phyloP scores from a whole-genome alignment of 2,329 filamentous ascomycete genomes.

The Aureobasidium subglaciale region DNA sequence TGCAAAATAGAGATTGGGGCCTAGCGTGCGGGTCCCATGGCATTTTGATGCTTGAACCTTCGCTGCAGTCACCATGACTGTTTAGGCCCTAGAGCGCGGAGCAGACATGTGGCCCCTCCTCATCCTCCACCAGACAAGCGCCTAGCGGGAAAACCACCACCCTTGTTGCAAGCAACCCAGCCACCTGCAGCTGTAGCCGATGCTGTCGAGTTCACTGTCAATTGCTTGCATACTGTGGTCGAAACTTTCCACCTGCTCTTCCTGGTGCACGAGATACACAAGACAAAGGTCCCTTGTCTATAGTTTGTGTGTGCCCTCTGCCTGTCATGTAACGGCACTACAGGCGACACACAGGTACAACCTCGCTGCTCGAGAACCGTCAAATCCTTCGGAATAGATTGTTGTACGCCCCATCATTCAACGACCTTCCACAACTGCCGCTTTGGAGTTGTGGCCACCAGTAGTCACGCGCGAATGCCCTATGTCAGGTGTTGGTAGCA shows the following conservation, averaged over 20 bases:
- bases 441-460: slow-evolving; percentile 9
- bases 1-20: slow-evolving; percentile 9
- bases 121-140: slow-evolving; percentile 6
- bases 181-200: slow-evolving; percentile 9
- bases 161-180: slow-evolving; percentile 4
- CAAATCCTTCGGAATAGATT: neutral
- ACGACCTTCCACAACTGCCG: slow-evolving; percentile 14
- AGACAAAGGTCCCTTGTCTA: slow-evolving; percentile 1
- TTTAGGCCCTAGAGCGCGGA: slow-evolving; percentile 6
- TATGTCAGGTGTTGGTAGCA: neutral
- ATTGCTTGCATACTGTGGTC: slow-evolving; percentile 2
- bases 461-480: neutral
- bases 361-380: slow-evolving; percentile 6
- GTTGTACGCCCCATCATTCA: slow-evolving; percentile 7
- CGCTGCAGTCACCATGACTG: slow-evolving; percentile 7
- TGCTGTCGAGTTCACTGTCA: slow-evolving; percentile 10
- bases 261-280: slow-evolving; percentile 8
- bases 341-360: neutral
- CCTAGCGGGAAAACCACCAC: slow-evolving; percentile 8
- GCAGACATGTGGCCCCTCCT: slow-evolving; percentile 12
- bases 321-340: slow-evolving; percentile 5
- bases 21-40: slow-evolving; percentile 15
- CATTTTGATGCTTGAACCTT: slow-evolving; percentile 14
- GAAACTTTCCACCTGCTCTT: neutral
- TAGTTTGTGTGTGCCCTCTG: neutral